Base-by-base conservation (phyloP, 768 basidiomycete genomes). In the Serendipita indica region DNA sequence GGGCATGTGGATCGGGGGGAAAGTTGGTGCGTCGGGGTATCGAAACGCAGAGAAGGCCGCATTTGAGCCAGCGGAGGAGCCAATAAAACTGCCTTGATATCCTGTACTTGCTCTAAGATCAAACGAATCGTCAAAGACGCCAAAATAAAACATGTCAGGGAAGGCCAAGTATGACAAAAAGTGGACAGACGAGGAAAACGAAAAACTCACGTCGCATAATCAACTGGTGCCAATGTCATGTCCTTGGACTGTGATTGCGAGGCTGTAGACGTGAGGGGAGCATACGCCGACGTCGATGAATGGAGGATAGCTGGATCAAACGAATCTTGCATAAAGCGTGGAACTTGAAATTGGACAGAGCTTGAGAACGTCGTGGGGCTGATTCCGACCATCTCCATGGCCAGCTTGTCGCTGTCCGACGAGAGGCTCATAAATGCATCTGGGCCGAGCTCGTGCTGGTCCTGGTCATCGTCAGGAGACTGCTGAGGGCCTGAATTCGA, bases 271-370 rank as follows among this genome's bases (percentile, higher is more conserved):
- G 35, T 10, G 10, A 10, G 35, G 35, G 35, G n/a, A 10, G 35
- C 10, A 37, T 37, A 37, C 10, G 35, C 35, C n/a, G 35, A 37
- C 35, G 27, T 37, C 39, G 57, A 33, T 28, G 22, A 33, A 33
- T n/a, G 34, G 28, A 39, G 57, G 57, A n/a, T 33, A 30, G 33
- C 46, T 1, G 45, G 45, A 25, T 46, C 58, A 43, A 59, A 46
- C 3, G 43, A 33, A 14, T 52, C 59, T n/a, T 32, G 33, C 5
- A 60, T 33, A 39, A 60, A 60, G n/a, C 59, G 46, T 3, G 59
- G 59, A 5, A 60, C 39, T 35, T 52, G 49, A 28, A 60, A 60
- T 20, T 46, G 39, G n/a, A 59, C 58, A 46, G 39, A 33, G 22
- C 30, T 45, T 1, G 58, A 59, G 25, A 59, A 59, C 18, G 58